Base-by-base conservation (phyloP, 2,329 filamentous ascomycete species). In the Fusarium anguioides region DNA sequence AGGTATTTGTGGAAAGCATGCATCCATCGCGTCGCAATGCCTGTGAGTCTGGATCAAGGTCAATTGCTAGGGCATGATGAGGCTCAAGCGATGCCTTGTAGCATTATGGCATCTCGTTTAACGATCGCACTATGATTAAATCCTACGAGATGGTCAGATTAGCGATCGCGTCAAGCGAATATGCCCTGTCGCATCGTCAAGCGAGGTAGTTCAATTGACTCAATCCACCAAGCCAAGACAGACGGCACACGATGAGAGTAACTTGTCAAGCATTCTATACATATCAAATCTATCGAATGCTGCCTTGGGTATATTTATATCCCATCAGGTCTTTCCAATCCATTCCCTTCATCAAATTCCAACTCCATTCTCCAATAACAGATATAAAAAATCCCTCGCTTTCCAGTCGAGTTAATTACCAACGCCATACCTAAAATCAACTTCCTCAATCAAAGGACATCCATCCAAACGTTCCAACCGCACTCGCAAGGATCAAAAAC, bases 381-480 rank as follows among this genome's bases (percentile, higher is more conserved):
- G 41, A 26, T 14, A 49, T 14, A 24, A 27, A 17, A 29, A 17
- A 14, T 17, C 12, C 44, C 31, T 59, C 54, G 21, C 18, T 49
- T 20, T 29, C 44, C 44, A 24, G 26, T 60, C 58, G 18, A 60
- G 55, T 52, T 37, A 49, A 50, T n/a, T n/a, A 40, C 42, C 21
- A 60, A 63, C 57, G 55, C 62, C 57, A 23, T 14, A 18, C 12
- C n/a, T 26, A 31, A 6, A 6, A 6, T 20, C 2, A 18, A 17
- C 23, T 6, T 17, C 21, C 40, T 56, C 45, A 78, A 17, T 76
- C 74, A 54, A 75, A 72, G n/a, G 81, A 82, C 82, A 86, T 85
- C 84, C 84, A 86, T 27, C 79, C 76, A 74, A 84, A 85, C 6
- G 80, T 80, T 17, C 79, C 79, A 4, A 82, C 49, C 2, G 78